A percentile compares a stretch with the other conserved stretches of the same genome.
phyloP scores from a whole-genome alignment of 2,329 filamentous ascomycete genomes.

The Cercospora nicotianae region DNA sequence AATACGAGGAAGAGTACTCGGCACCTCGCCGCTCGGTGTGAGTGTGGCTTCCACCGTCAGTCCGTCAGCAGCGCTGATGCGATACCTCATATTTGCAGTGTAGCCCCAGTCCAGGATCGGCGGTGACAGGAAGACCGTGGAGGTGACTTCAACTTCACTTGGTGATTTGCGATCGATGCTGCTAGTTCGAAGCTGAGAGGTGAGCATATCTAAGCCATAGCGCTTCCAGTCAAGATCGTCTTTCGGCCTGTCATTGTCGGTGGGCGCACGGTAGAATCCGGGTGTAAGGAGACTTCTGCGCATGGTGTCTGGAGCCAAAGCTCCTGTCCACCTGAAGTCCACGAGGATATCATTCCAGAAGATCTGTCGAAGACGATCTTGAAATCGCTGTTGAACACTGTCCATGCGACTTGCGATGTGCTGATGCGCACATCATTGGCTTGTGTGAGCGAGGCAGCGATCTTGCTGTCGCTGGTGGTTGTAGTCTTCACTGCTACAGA shows the following conservation, averaged over 20 bases:
- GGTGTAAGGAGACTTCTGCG: constrained; percentile 40
- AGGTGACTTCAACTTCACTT: constrained; percentile 25
- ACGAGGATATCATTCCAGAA: constrained; percentile 29
- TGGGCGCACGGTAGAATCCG: constrained; percentile 62
- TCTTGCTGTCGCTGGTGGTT: not conserved
- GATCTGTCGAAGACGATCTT: constrained; percentile 13
- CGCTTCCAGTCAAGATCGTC: constrained; percentile 58
- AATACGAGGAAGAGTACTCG: constrained; percentile 58
- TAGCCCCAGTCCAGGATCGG: constrained; percentile 62
- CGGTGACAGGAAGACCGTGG: constrained; percentile 47
- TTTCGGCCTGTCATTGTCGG: constrained; percentile 60
- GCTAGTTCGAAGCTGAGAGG: constrained; percentile 50
- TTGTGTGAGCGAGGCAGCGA: not conserved
- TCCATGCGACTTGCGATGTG: constrained; percentile 15
- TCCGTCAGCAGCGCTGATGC: constrained; percentile 39
- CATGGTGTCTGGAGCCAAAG: constrained; percentile 36
- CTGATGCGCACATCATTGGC: constrained; percentile 6
- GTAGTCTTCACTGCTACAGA: not conserved
- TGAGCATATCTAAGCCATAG: constrained; percentile 49
- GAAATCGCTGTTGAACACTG: constrained; percentile 12
- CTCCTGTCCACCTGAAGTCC: constrained; percentile 42
- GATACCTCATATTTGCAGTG: constrained; percentile 50
- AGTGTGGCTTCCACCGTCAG: constrained; percentile 7
- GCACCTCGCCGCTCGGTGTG: constrained; percentile 40
- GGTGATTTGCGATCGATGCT: constrained; percentile 30